Conservation (phyloP, 140 eudicot genomes). For the Cichorium intybus region DNA sequence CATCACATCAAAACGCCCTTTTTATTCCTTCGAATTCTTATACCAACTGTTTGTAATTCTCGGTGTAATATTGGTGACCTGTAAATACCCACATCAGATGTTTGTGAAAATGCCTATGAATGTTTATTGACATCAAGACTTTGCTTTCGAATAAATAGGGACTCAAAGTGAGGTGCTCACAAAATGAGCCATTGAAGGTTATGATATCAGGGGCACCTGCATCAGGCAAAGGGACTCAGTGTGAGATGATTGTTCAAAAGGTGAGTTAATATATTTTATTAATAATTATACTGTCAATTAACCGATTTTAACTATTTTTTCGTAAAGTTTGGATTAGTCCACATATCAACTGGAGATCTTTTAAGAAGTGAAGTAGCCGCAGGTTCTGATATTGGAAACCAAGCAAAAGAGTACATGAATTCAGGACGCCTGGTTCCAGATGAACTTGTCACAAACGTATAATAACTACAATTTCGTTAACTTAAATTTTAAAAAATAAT, state of each 20-base stretch:
- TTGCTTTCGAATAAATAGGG: constrained; percentile 26
- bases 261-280: constrained; percentile 15
- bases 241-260: constrained; percentile 82
- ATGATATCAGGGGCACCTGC: constrained; percentile 99
- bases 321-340: constrained; percentile 90
- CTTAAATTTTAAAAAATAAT: neutral
- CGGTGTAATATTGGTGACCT: neutral
- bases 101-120: constrained; percentile 34
- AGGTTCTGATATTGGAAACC: constrained; percentile 87
- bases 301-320: neutral
- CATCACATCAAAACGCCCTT: neutral
- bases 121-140: neutral
- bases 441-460: constrained; percentile 88
- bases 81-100: constrained; percentile 14
- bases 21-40: neutral
- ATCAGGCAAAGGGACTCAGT: constrained; percentile 97
- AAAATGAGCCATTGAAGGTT: constrained; percentile 76
- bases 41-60: neutral
- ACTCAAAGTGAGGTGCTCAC: constrained; percentile 47
- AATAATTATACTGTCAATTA: neutral
- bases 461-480: constrained; percentile 7
- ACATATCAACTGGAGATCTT: constrained; percentile 95
- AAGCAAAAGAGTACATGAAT: constrained; percentile 96
- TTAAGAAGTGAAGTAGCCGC: constrained; percentile 97
- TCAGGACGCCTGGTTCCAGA: constrained; percentile 94